These are phyloP conservation scores for Condylostoma magnum DNA, from an alignment of 169 alveolate species.

Conservation along the genomic window DNA sequence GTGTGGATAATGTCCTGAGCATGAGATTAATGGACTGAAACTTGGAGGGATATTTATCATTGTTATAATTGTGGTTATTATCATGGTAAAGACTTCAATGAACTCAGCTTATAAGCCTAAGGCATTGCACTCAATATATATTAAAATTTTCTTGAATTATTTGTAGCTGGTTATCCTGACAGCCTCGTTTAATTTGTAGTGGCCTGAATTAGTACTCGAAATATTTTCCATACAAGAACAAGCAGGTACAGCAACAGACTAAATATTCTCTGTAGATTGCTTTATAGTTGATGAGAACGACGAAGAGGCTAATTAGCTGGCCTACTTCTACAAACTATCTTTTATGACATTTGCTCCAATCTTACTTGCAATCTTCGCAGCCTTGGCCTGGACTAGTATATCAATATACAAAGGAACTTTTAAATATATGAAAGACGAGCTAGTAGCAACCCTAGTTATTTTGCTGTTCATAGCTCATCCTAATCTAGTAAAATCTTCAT, in stretches of 20 bases:
- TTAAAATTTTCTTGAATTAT: conserved; percentile 24
- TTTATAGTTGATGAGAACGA: not conserved
- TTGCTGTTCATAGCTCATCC: conserved; percentile 49
- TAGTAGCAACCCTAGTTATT: conserved; percentile 35
- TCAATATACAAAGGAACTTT: not conserved
- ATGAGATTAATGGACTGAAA: not conserved
- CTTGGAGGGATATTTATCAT: not conserved
- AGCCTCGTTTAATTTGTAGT: not conserved
- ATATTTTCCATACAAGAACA: not conserved
- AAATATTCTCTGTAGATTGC: conserved; percentile 21
- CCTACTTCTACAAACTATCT: not conserved
- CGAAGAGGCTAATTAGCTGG: not conserved
- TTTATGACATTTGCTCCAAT: not conserved
- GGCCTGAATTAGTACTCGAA: conserved; percentile 11
- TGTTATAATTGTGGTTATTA: not conserved
- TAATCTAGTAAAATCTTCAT: conserved; percentile 31
- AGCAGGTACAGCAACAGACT: not conserved
- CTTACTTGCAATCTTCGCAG: not conserved
- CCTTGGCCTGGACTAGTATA: not conserved
- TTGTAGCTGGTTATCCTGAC: not conserved
- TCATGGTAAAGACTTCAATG: not conserved
- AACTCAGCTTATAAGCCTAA: conserved; percentile 9
- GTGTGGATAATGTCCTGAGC: conserved; percentile 17
- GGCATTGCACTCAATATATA: conserved; percentile 5
- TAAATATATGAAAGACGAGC: not conserved